Evolutionary conservation across 371 early-diverging fungal genomes (phyloP), one percentile per base, ranked within the genome.

Genomic region (Apophysomyces ossiformis): DNA sequence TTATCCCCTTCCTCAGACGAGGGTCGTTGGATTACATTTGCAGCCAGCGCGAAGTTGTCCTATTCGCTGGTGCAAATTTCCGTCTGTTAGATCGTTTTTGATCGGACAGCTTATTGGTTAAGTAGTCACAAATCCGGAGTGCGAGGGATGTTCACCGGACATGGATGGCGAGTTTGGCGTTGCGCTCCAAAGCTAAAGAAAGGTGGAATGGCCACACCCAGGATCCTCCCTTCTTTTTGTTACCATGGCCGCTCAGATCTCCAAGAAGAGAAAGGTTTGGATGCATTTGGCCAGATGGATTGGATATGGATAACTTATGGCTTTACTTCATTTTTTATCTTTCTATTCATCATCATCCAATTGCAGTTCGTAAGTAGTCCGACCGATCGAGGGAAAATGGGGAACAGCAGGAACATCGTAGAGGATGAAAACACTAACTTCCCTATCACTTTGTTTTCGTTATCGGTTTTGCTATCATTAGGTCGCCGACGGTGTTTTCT

Each of bases 401-500:
- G 46, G 16, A 45, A 45, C 46, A 13, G 21, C 46, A 11, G 36
- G 21, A 12, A 37, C 56, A 66, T 35, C 41, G 32, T 26, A 26
- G 32, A 26, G 32, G 3, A 26, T 26, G 32, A 26, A 1, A 26
- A 26, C 32, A 26, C 32, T 26, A 26, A 26, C 32, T 26, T 26
- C 32, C 3, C 1, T 26, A 26, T 26, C 32, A 2, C 32, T 26
- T 26, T 18, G 58, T 16, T 15, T 39, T 45, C n/a, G 13, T 37
- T 41, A 11, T 47, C n/a, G 46, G 54, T 45, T 12, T 11, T 15
- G 16, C 16, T 5, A 18, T 46, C 56, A 71, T 91, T 97, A 76
- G 70, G 81, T 81, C 72, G 97, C 97, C 85, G 99, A 99, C 87
- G 99, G 99, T 91, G 97, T 99, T 63, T 97, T 99, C 93, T 96